Evolutionary conservation across 2,329 filamentous ascomycete genomes (phyloP), one percentile per base, ranked within the genome.

Genomic region (Cordyceps javanica): DNA sequence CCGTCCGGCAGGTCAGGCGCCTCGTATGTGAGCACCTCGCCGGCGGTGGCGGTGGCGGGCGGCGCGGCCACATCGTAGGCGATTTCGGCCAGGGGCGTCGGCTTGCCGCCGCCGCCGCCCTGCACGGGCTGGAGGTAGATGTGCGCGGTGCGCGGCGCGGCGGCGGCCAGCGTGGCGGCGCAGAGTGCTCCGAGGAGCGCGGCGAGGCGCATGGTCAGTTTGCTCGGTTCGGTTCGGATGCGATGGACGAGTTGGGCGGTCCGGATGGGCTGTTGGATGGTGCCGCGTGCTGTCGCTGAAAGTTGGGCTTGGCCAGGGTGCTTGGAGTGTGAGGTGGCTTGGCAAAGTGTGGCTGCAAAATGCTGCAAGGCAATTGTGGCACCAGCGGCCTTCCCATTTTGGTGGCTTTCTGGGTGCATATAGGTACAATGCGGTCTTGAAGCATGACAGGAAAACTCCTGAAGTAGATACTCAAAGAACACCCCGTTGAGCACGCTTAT

Each of bases 121-220:
- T 69, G 64, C 60, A 85, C 68, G 54, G 80, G 75, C 61, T 85
- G 80, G 63, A 83, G 72, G 73, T 79, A 81, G 70, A 85, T 71
- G 59, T 80, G 70, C 32, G 77, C 77, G 32, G 75, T 79, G 60
- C 75, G 75, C 42, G 74, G 71, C 42, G 72, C 63, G 59, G 74
- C 73, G 38, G 63, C 64, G 59, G 72, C 73, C 44, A 76, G 63
- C 36, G 73, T 66, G 16, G 74, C 71, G 60, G 73, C 73, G 61
- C 73, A 70, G n/a, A 82, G 67, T 51, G 73, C 68, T 28, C 74
- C 70, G 48, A 80, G 46, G 38, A 79, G 48, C 14, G 71, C 66
- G 19, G 70, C 60, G 61, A 72, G 62, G 63, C 71, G 76, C 79
- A 81, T 82, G n/a, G 23, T 30, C n/a, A 10, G 10, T 25, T 39